phyloP scores from a whole-genome alignment of 805 yeast species.

The Saturnispora serradocipensis region DNA sequence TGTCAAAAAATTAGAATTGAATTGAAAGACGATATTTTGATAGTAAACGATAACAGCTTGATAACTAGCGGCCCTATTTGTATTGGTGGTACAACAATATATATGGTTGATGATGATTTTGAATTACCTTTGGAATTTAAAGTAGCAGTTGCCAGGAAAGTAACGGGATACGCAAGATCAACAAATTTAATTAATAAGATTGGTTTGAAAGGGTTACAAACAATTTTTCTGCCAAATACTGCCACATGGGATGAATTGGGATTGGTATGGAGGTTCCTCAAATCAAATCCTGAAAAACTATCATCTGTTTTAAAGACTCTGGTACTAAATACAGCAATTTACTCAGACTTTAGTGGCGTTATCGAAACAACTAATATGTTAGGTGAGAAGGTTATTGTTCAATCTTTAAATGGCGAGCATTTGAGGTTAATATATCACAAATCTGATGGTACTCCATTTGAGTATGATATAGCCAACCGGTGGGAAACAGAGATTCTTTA shows the following conservation, averaged over 20 bases:
- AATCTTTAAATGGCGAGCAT: neutral
- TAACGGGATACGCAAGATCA: conserved; percentile 56
- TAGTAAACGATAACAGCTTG: conserved; percentile 40
- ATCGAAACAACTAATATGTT: conserved; percentile 14
- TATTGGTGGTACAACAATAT: conserved; percentile 61
- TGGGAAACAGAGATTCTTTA: conserved; percentile 58
- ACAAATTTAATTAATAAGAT: conserved; percentile 46
- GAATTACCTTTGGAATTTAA: conserved; percentile 56
- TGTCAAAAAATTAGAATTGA: conserved; percentile 51
- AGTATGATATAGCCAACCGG: conserved; percentile 1
- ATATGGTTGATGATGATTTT: conserved; percentile 51
- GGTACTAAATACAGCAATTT: conserved; percentile 55
- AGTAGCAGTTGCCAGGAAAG: conserved; percentile 50
- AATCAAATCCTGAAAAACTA: conserved; percentile 41
- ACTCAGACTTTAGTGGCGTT: conserved; percentile 45
- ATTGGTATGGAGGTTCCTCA: conserved; percentile 50
- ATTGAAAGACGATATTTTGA: conserved; percentile 24
- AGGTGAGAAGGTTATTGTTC: conserved; percentile 2
- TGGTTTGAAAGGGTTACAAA: conserved; percentile 52
- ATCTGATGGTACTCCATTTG: conserved; percentile 3
- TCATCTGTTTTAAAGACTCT: conserved; percentile 45
- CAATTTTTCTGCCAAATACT: conserved; percentile 71
- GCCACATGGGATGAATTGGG: conserved; percentile 60
- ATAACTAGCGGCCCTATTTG: conserved; percentile 30
- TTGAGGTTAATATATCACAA: conserved; percentile 8